Evolutionary conservation across 2,329 filamentous ascomycete genomes (phyloP).

Genomic region (Moelleriella libera): DNA sequence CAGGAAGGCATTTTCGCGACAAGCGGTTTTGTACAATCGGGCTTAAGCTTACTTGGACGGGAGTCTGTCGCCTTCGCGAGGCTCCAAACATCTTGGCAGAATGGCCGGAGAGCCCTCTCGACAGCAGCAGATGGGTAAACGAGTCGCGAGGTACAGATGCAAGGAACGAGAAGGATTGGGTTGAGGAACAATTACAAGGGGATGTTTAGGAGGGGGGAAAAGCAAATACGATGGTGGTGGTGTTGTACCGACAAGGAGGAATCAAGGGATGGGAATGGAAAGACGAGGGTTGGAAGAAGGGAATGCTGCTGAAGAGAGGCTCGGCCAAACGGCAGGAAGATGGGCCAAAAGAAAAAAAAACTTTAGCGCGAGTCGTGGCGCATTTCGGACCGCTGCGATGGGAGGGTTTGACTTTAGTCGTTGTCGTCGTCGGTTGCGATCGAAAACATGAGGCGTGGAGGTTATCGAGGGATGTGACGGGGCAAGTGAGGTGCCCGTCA

Average conservation of each 20-base stretch:
- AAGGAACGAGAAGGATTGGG: neutral
- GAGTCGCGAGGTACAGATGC: conserved; percentile 2
- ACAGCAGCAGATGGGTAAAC: conserved; percentile 5
- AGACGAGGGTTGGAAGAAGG: conserved; percentile 1
- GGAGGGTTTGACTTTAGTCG: neutral
- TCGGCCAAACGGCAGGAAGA: conserved; percentile 3
- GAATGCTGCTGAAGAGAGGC: conserved; percentile 6
- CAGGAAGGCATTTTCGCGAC: no score
- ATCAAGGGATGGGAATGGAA: neutral
- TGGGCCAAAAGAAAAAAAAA: neutral
- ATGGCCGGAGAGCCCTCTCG: conserved; percentile 4
- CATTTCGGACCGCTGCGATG: conserved; percentile 2
- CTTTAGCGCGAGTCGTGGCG: conserved; percentile 3
- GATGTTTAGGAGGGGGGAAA: neutral
- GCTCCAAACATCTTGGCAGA: conserved; percentile 30
- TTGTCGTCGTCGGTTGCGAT: neutral
- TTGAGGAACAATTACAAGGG: neutral
- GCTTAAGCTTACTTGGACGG: conserved; percentile 28
- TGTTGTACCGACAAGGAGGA: neutral
- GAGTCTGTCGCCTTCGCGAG: conserved; percentile 33
- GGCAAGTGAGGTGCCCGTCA: neutral
- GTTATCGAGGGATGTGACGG: neutral
- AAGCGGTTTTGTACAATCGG: neutral
- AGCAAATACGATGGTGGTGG: neutral
- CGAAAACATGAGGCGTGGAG: neutral